A percentile compares a stretch with the other conserved stretches of the same genome.
These are phyloP conservation scores for Volvox reticuliferus DNA, from an alignment of 139 green algal species.

Conservation along the genomic window DNA sequence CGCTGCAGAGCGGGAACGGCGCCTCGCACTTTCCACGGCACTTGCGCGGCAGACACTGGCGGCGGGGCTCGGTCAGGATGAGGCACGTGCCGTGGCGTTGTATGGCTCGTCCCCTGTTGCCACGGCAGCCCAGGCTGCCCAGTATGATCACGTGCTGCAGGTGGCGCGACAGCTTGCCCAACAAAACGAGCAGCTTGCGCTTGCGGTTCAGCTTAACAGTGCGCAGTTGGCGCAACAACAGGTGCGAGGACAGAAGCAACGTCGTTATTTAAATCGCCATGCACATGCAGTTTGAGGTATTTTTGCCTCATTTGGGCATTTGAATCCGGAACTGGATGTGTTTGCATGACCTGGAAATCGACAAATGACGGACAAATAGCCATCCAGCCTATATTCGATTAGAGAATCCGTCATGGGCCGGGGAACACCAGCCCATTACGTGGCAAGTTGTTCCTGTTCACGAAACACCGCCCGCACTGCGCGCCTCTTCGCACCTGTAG, in stretches of 20 bases:
- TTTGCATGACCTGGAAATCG: no score
- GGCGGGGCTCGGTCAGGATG: conserved; percentile 4
- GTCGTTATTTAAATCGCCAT: no score
- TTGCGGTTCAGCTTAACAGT: conserved; percentile 41
- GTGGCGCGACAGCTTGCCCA: conserved; percentile 42
- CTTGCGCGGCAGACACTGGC: conserved; percentile 49
- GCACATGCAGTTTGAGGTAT: no score
- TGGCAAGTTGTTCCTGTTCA: no score
- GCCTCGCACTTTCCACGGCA: conserved; percentile 43
- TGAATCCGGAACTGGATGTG: no score
- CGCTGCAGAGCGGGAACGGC: conserved; percentile 43
- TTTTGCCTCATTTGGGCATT: no score
- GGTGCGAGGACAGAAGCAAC: background rate
- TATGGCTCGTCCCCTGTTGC: background rate
- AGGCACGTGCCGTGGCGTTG: background rate
- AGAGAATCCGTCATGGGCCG: no score
- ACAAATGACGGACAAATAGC: no score
- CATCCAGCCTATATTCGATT: no score
- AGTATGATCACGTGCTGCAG: conserved; percentile 52
- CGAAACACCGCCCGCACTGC: no score
- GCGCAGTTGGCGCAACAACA: conserved; percentile 40
- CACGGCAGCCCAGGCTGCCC: background rate
- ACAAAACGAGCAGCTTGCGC: conserved; percentile 49
- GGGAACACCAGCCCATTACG: no score
- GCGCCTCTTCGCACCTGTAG: background rate